Evolutionary conservation across 2,329 filamentous ascomycete species (phyloP), one percentile per base, ranked within the genome.

Genomic region (Waltergamsia citrina): DNA sequence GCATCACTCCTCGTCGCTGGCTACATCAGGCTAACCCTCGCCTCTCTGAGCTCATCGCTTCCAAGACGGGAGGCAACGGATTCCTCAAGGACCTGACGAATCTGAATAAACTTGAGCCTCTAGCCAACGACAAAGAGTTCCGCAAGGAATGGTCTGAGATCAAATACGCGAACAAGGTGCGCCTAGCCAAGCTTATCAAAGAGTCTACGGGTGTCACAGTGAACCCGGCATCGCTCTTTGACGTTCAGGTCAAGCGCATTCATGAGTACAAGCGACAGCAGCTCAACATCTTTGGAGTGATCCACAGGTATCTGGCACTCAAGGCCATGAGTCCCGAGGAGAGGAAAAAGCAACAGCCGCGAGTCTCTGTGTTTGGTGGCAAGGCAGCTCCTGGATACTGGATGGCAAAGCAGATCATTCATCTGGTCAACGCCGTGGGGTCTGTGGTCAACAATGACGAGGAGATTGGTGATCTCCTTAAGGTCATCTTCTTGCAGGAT

Each of bases 361-460:
- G 90, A 33, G 92, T 96, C 8, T 92, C 84, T 37, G 93, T 98
- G 57, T 96, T 98, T 54, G 92, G 92, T 53, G 92, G 92, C 49
- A 98, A 98, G 65, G 92, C 92, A 18, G 92, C 92, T 3, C 92
- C 92, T 0, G 92, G 92, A 12, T 98, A 98, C 69, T 98, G 92
- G 92, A 98, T 96, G 92, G 92, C 92, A 24, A 98, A 98, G 74
- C 93, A 92, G 26, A 87, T 95, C 45, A 98, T 98, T 48, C 90
- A 96, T 54, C 74, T 98, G 37, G 80, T 98, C 67, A 96, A 95
- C 65, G 81, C 79, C 41, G 92, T 96, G 18, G 87, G 86, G 4
- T 65, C 77, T 12, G 84, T 96, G 3, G 81, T 98, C 46, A 98
- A 98, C 67, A 84, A 85, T 26, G 92, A 98, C 50, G 69, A 77